Conservation (phyloP, 257 asterid genomes). For the Phtheirospermum japonicum region DNA sequence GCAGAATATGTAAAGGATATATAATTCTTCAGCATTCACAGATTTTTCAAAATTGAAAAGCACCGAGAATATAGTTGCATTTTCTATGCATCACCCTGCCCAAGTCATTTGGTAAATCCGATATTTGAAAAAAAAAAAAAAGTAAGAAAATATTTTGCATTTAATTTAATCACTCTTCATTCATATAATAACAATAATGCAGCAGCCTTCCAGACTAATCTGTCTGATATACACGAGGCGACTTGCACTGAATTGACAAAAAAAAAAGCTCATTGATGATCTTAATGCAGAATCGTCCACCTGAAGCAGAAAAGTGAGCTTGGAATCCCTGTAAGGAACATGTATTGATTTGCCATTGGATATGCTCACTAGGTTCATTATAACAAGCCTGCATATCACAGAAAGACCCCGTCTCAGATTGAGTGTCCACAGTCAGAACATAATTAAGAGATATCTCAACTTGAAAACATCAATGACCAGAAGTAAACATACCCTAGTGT, state of each 20-base stretch:
- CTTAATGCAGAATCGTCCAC: slow-evolving; percentile 40
- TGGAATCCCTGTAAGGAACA: slow-evolving; percentile 97
- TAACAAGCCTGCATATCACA: slow-evolving; percentile 70
- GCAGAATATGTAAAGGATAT: neutral
- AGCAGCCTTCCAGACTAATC: neutral
- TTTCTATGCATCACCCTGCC: neutral
- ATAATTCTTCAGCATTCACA: neutral
- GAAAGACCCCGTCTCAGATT: slow-evolving; percentile 3
- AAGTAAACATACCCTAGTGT: slow-evolving; percentile 72
- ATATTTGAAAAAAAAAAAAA: neutral
- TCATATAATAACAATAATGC: neutral
- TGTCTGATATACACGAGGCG: neutral
- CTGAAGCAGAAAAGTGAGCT: slow-evolving; percentile 99
- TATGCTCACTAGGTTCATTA: slow-evolving; percentile 88
- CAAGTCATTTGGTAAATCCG: neutral
- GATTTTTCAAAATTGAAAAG: neutral
- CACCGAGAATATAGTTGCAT: neutral
- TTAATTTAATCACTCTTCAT: neutral
- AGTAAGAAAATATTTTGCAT: neutral
- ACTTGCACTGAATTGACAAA: neutral
- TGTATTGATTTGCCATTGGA: slow-evolving; percentile 89
- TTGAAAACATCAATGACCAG: slow-evolving; percentile 22
- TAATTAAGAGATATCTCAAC: slow-evolving; percentile 9
- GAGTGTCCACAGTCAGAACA: slow-evolving; percentile 14
- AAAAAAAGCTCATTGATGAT: slow-evolving; percentile 16